Base-by-base conservation (phyloP, 2,329 filamentous ascomycete species). In the Bipolaris zeicola region DNA sequence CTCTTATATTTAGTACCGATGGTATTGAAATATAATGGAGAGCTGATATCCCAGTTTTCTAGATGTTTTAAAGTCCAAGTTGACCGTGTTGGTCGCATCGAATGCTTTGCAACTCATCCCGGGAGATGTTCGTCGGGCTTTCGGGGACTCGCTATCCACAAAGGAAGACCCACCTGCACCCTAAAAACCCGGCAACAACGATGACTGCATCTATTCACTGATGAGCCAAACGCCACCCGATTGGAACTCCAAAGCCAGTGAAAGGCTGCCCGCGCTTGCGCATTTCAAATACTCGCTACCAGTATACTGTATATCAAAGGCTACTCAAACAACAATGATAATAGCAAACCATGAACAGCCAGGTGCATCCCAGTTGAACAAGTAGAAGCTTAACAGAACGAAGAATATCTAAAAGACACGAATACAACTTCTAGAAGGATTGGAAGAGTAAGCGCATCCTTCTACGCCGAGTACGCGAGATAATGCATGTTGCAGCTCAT, bases 111-210 rank as follows among this genome's bases (percentile, higher is more conserved):
- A 11, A 24, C 6, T 24, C 20, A 13, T 62, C 50, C 64, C 64
- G 64, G 43, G 44, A 58, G 28, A 61, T 64, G 51, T 34, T 63
- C 61, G 64, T 58, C 65, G 61, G 63, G 38, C 31, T 45, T 36
- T 64, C 60, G 65, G 58, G 52, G 39, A 58, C 45, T 60, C 50
- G 50, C 16, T 14, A 24, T 24, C 52, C 46, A 50, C 52, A 45
- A 36, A 43, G 13, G 38, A 39, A 36, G 52, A 50, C 58, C 62
- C 60, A 60, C 60, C 22, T 36, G 33, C 8, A 13, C n/a, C 18
- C 18, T 16, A 16, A 48, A 52, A 34, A 46, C 43, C 47, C 51
- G 52, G 48, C 31, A n/a, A 50, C 18, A 43, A 13, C 38, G 33
- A 52, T 44, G 39, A 14, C 26, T 42, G 26, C 51, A 42, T 38